Evolutionary conservation across 1,139 yeast species (phyloP), one percentile per base, ranked within the genome.

Genomic region (Suhomyces ambrosiae): DNA sequence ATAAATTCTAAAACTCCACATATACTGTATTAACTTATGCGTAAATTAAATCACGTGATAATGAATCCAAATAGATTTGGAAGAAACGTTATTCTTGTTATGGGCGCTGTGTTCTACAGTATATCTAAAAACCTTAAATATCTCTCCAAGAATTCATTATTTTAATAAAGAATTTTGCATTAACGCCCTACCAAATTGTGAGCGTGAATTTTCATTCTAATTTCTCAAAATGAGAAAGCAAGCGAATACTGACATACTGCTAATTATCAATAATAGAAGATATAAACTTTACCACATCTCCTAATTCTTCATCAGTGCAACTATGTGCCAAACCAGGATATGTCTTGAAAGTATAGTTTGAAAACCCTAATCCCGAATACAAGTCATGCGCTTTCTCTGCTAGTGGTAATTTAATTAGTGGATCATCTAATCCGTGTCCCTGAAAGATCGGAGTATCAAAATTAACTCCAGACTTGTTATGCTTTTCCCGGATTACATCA

Each of bases 391-490:
- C 70, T 19, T 53, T 44, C 32, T 64, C 57, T 4, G 86, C 96
- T 42, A 58, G 68, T 4, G 61, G 49, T 35, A 68, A 63, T 4
- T 70, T 56, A 16, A 92, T 76, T 4, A 90, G 68, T 1, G 85
- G 85, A 55, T 92, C 98, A 2, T 56, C 61, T 2, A 79, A 77
- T 18, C 98, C 98, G 58, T 92, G 97, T 7, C 94, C 96, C 50
- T 87, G 86, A 65, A 88, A 88, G 10, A 87, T 66, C 1, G 96
- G 96, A 0, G 96, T 86, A 4, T 69, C 63, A 17, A 63, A 60
- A 57, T 87, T 88, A 18, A 61, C 60, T 6, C 51, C 44, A 3
- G 40, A 33, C 7, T 50, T 48, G 15, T 47, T 45, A 8, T 49
- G 28, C 57, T 58, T 24, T 32, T 63, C 59, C 23, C 53, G 49